Base-by-base conservation (phyloP, 768 basidiomycete genomes). In the Hygrophorus pudorinus region DNA sequence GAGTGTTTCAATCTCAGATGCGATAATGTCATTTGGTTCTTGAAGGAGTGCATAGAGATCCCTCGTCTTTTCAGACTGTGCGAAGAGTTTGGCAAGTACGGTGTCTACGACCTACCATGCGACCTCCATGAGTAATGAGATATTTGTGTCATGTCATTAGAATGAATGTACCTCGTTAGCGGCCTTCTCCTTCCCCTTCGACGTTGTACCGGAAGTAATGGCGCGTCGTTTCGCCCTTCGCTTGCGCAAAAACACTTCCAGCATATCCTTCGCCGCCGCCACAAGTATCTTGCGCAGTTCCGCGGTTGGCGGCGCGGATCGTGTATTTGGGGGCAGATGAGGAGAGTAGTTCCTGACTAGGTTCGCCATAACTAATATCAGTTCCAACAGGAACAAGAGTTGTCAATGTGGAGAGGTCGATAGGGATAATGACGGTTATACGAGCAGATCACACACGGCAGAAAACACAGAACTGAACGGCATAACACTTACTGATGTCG, bases 291-390 rank as follows among this genome's bases (percentile, higher is more conserved):
- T 73, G 38, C 75, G 67, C 45, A 92, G 68, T 54, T 84, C 84
- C 14, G 73, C 71, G 2, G 88, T 79, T 2, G 83, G 73, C 11
- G 82, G 79, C 5, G 88, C 81, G 16, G 72, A 66, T 20, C 72
- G 74, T 2, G 82, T 79, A 54, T 78, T 70, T 14, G 79, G 85
- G 18, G 76, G 62, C 53, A 94, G 73, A 64, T 92, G 83, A 12
- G 91, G 90, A 35, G 85, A 86, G 60, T 93, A 92, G 58, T 92
- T 91, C 71, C 77, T 75, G 72, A 89, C 86, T 85, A 93, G 68
- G 73, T 90, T 88, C 55, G 71, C 75, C 63, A 75, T 75, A 75
- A 92, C 91, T 92, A 68, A 57, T 68, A 84, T 77, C 60, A 85
- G 82, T 79, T 75, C 75, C 71, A 73, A 67, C 63, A 65, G 65